Base-by-base conservation (phyloP, 495 filamentous ascomycete species). In the Filosporella fistucella region DNA sequence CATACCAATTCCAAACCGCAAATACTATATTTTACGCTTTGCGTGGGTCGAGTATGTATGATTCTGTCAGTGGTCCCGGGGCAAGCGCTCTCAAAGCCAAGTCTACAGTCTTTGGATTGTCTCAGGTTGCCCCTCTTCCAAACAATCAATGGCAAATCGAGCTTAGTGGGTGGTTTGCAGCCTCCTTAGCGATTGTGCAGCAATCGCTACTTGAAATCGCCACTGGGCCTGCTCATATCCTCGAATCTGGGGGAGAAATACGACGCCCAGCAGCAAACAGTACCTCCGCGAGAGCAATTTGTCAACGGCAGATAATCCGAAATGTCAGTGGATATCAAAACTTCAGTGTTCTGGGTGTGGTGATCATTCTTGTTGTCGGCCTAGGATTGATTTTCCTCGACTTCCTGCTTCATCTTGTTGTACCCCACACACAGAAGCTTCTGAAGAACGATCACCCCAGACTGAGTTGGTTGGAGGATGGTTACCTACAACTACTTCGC, bases 141-240 rank as follows among this genome's bases (percentile, higher is more conserved):
- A 18, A 49, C 20, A 41, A 55, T 43, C 45, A 51, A 47, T 58
- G 51, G 55, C 10, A 28, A 13, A 13, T 45, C 17, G 55, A 58
- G 47, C 23, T 54, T 6, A 13, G 12, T 8, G 22, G 10, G 14
- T 58, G 55, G 55, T 30, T 36, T 35, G 45, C 36, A 16, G 32
- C 49, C 20, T 3, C 45, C 5, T 25, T 58, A 7, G 55, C 45
- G 14, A n/a, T 12, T 5, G 6, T 58, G 1, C 51, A 58, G 37
- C 1, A 26, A 10, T 11, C 18, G 21, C n/a, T 58, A 1, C 9
- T 55, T 4, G 55, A 58, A 34, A 40, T 35, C 12, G 55, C 51
- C 17, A 14, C 37, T 49, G 54, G 54, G 12, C 55, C 51, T 11
- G 38, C 11, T 4, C 34, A 50, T 55, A 23, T 45, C 4, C 20